Base-by-base conservation (phyloP, 2,329 filamentous ascomycete species). In the Nemania abortiva region DNA sequence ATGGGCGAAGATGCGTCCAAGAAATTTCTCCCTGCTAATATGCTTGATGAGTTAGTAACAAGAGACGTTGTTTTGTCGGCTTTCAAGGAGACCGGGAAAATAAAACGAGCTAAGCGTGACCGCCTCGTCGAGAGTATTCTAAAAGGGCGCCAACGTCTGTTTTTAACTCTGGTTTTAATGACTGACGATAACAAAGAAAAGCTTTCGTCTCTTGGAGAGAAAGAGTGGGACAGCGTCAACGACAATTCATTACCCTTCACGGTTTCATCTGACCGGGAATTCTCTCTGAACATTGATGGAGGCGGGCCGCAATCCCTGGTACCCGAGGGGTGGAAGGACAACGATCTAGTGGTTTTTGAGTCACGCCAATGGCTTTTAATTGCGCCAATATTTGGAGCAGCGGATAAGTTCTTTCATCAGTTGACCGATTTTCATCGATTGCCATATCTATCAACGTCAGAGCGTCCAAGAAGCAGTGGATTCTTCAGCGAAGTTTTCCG, bases 161-260 rank as follows among this genome's bases (percentile, higher is more conserved):
- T 60, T 37, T 52, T 60, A 27, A 39, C 52, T 52, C 31, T 60
- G 45, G 57, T 60, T 52, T 20, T 11, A 39, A 60, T 60, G 57
- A 39, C 57, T 5, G 18, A 24, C 29, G 6, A 6, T 27, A 18
- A 9, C 13, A 18, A 11, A 18, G 57, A 60, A 20, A 50, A 52
- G 45, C 57, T 60, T 34, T 60, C 57, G 31, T 60, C 45, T 52
- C n/a, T 60, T 24, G 39, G 29, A 50, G 0, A 58, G 22, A 5
- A 58, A 9, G 24, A 47, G 55, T 58, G 55, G 55, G 10, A 58
- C 31, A 22, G n/a, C 18, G 47, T 58, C 24, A 29, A 20, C 37
- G 55, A 58, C 39, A 11, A 20, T 31, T 58, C 55, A 47, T 49
- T 58, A 45, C 55, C 55, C 6, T 58, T 58, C 27, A n/a, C n/a